Base-by-base conservation (phyloP, 2,329 filamentous ascomycete species). In the Passalora sequoiae region DNA sequence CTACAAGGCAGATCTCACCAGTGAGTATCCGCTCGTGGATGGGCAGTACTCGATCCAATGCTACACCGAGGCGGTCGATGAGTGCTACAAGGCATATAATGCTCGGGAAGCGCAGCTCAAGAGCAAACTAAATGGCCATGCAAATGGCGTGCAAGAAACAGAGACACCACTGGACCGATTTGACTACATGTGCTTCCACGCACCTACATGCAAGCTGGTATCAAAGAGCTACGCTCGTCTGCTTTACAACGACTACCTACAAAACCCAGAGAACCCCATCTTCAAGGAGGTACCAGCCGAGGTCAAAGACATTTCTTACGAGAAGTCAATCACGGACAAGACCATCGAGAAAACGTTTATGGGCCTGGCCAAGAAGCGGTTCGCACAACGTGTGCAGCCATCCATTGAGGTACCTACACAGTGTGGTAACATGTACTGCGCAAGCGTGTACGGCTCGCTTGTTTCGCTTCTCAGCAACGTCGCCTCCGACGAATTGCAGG, bases 351-450 rank as follows among this genome's bases (percentile, higher is more conserved):
- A 75, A 69, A 70, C 66, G 27, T 75, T 75, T 60, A 70, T 74
- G 63, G 68, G 55, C 28, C 66, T 75, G 16, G 58, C 71, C 31
- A 74, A 74, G 69, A 74, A 74, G 67, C 67, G 70, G 37, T 74
- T 73, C 56, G 66, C 65, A 35, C 47, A 65, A 39, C 70, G 70
- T 47, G 72, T 75, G 29, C 69, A 73, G 63, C 72, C 72, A 19
- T 61, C 66, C 45, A 70, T 73, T 51, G 59, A 72, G 51, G 68
- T 74, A 17, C 72, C 72, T 6, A 75, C 72, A 52, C 67, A 69
- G 65, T 75, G 72, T 64, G 72, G 72, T 43, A 75, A 75, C 69
- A 75, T 75, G 72, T 75, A 75, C 69, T 72, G 68, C 50, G 72
- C 69, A 21, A 72, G 69, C 47, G 71, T 75, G 40, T 75, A 74